Evolutionary conservation across 2,329 filamentous ascomycete species (phyloP), one percentile per base, ranked within the genome.

Genomic region (Bertia moriformis): DNA sequence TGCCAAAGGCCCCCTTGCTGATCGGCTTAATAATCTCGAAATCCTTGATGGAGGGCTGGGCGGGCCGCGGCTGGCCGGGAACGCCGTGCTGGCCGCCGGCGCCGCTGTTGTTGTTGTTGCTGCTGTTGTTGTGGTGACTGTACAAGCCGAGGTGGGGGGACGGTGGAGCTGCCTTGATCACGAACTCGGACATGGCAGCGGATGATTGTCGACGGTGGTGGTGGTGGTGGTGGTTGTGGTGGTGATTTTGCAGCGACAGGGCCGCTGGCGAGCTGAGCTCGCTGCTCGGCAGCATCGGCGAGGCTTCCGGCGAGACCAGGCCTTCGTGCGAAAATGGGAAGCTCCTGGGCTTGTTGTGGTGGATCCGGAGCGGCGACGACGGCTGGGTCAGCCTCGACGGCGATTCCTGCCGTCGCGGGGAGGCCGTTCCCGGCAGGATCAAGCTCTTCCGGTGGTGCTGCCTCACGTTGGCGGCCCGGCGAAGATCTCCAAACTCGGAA

Each of bases 1-100:
- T 96, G 4, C 91, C 91, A 57, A 98, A 98, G 3, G 91, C 91
- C 38, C 91, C 91, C 60, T 95, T 96, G 61, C 91, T 98, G 60
- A 98, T 98, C 4, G 91, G 91, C 54, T 98, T 98, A 63, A 98
- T 94, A 48, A 98, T 94, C 56, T 98, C 91, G 49, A 98, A 98
- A 53, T 98, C 91, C 51, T 96, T 96, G 63, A 98, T 98, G 0
- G 93, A 98, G 4, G 89, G 87, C 3, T 89, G 85, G 1, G 89
- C 80, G 19, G 89, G 86, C 42, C 87, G 79, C 38, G 86, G 84
- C 55, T 93, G 87, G 1, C 83, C 83, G 19, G 88, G 73, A 10
- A n/a, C 7, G 7, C 7, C 22, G n/a, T n/a, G n/a, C n/a, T n/a
- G n/a, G n/a, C n/a, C n/a, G n/a, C n/a, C n/a, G n/a, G n/a, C n/a